Conservation (phyloP, 2,329 filamentous ascomycete species). For the Pestalotiopsis sp. region DNA sequence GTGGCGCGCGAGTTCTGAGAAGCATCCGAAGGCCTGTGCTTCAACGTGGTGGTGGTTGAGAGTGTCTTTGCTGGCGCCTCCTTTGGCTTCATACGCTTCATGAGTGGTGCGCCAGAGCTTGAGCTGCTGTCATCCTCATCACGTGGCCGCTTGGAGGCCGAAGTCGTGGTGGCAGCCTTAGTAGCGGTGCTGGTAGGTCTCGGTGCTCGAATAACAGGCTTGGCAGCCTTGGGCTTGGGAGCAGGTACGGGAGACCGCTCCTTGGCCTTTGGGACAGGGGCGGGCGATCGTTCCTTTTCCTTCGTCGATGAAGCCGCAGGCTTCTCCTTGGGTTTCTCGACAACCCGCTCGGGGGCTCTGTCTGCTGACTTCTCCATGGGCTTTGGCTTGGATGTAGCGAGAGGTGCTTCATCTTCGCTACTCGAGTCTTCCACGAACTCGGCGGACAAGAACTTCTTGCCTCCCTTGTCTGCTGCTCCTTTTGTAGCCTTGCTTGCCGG, state of each 20-base stretch:
- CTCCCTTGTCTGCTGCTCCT: slow-evolving; percentile 33
- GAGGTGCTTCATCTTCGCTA: slow-evolving; percentile 53
- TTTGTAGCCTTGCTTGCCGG: slow-evolving; percentile 46
- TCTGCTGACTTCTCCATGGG: slow-evolving; percentile 21
- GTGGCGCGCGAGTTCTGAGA: slow-evolving; percentile 49
- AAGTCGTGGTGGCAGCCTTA: slow-evolving; percentile 30
- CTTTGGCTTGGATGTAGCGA: slow-evolving; percentile 34
- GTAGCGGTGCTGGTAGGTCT: slow-evolving; percentile 25
- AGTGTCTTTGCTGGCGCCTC: slow-evolving; percentile 33
- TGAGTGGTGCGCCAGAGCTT: slow-evolving; percentile 60
- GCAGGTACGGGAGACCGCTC: slow-evolving; percentile 22
- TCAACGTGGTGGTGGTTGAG: slow-evolving; percentile 34
- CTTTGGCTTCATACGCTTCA: slow-evolving; percentile 59
- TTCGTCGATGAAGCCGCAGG: slow-evolving; percentile 21
- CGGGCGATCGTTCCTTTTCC: slow-evolving; percentile 26
- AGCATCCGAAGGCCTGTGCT: slow-evolving; percentile 51
- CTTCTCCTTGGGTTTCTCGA: slow-evolving; percentile 17
- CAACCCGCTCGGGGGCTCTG: slow-evolving; percentile 12
- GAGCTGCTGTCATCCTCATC: slow-evolving; percentile 60
- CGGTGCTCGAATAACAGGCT: slow-evolving; percentile 31
- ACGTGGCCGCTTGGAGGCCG: slow-evolving; percentile 52
- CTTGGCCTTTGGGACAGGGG: slow-evolving; percentile 27
- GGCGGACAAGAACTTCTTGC: slow-evolving; percentile 53
- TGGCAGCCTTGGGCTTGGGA: slow-evolving; percentile 35
- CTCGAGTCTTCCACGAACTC: slow-evolving; percentile 59